phyloP scores from a whole-genome alignment of 1,139 yeast species.

The Taiozyma sp. region DNA sequence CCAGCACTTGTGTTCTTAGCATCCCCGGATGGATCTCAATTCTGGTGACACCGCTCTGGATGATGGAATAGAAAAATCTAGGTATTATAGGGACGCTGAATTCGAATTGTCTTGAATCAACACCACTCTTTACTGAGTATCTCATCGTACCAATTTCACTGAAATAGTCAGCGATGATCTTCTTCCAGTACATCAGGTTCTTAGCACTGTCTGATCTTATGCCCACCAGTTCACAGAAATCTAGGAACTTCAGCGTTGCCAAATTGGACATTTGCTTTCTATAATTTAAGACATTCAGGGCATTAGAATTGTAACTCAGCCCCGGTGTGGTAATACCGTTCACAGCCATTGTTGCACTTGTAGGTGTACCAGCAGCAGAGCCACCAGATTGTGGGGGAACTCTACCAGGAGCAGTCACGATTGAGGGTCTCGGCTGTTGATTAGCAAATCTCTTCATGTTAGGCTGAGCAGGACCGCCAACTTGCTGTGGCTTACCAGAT shows the following conservation, averaged over 20 bases:
- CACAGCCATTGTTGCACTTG: not conserved
- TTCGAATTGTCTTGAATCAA: slow-evolving; percentile 53
- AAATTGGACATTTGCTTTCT: slow-evolving; percentile 26
- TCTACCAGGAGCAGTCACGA: not conserved
- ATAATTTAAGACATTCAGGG: slow-evolving; percentile 13
- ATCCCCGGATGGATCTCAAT: slow-evolving; percentile 59
- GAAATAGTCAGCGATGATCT: slow-evolving; percentile 41
- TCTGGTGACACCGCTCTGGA: slow-evolving; percentile 47
- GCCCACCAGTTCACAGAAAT: slow-evolving; percentile 34
- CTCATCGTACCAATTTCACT: slow-evolving; percentile 42
- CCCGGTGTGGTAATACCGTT: not conserved
- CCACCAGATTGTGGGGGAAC: not conserved
- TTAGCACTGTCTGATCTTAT: slow-evolving; percentile 31
- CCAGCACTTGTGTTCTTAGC: slow-evolving; percentile 58
- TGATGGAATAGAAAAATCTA: slow-evolving; percentile 49
- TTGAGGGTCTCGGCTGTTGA: slow-evolving; percentile 1
- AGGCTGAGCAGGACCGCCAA: not conserved
- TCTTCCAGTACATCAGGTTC: slow-evolving; percentile 42
- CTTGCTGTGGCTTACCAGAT: not conserved
- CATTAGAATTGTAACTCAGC: slow-evolving; percentile 6
- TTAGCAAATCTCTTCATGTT: not conserved
- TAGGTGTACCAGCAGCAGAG: not conserved
- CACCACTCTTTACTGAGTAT: slow-evolving; percentile 38
- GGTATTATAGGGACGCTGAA: slow-evolving; percentile 65
- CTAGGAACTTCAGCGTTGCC: slow-evolving; percentile 32